Conservation (phyloP, 306 rosid species). For the Begonia loranthoides region DNA sequence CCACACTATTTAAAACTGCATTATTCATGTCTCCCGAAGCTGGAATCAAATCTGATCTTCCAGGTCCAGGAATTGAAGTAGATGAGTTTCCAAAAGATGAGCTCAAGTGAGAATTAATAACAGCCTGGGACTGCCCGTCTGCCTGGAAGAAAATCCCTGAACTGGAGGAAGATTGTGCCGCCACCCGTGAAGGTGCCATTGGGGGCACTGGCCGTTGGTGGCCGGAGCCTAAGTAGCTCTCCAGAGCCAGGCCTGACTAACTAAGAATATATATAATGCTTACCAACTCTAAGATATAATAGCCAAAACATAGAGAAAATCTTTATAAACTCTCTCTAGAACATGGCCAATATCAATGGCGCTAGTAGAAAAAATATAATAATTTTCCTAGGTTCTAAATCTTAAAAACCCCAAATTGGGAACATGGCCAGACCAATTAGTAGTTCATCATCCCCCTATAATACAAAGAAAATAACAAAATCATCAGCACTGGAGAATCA, state of each 20-base stretch:
- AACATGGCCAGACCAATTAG: conserved; percentile 5
- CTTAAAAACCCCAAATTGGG: neutral
- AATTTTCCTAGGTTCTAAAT: conserved; percentile 4
- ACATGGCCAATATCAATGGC: conserved; percentile 7
- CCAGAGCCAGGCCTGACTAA: conserved; percentile 55
- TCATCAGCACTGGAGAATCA: conserved; percentile 13
- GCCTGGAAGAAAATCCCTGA: conserved; percentile 99
- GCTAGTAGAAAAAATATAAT: neutral
- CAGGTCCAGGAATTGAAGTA: conserved; percentile 59
- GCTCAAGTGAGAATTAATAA: conserved; percentile 77
- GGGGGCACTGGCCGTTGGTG: conserved; percentile 61
- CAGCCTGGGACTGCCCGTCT: conserved; percentile 68
- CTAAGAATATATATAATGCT: conserved; percentile 14
- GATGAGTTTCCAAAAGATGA: conserved; percentile 75
- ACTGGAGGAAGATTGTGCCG: conserved; percentile 74
- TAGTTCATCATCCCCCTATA: conserved; percentile 20
- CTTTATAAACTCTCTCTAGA: conserved; percentile 4
- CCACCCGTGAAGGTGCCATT: conserved; percentile 89
- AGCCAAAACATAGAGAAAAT: conserved; percentile 14
- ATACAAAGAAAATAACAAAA: conserved; percentile 18
- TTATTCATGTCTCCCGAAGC: conserved; percentile 84
- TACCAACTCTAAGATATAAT: conserved; percentile 20
- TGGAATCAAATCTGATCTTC: conserved; percentile 68
- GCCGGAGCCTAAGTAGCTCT: conserved; percentile 63
- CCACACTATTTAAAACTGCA: conserved; percentile 65